Evolutionary conservation across 257 asterid genomes (phyloP), one percentile per base, ranked within the genome.

Genomic region (Leptodermis oblonga): DNA sequence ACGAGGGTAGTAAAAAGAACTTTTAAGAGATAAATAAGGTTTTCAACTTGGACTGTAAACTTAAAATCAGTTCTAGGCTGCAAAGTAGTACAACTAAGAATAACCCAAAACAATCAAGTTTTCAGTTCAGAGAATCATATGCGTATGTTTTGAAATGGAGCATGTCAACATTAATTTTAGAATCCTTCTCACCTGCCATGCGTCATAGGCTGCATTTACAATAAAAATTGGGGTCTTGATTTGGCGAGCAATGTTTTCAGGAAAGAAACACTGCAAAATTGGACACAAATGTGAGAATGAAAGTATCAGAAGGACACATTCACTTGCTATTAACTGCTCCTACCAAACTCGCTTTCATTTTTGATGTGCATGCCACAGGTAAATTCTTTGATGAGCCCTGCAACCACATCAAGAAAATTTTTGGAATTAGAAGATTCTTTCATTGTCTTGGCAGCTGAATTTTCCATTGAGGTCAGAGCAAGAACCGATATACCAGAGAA

Each of bases 351-450:
- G 96, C 90, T 37, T 82, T 87, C 90, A 85, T 49, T 69, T 49
- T 87, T 10, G 92, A 88, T 37, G 94, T 88, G 71, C 98, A 90
- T 1, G 88, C 73, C 14, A 18, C 64, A 5, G 86, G 86, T 74
- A 90, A 77, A 61, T 84, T 83, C 84, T 84, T 93, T 12, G 84
- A 90, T n/a, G 98, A 88, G 70, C 89, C 93, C 99, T 90, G 86
- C 83, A 78, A 13, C 68, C 81, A 70, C 58, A 58, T 10, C 43
- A 48, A 45, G 3, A 72, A 64, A 25, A 58, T n/a, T 23, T 53
- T 37, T 7, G 2, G n/a, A 70, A 28, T 61, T 5, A n/a, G 30
- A 20, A 31, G 37, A 68, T 42, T n/a, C 5, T 14, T 18, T 41
- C 11, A 53, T 26, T 42, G 23, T 1, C 58, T 28, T 65, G 37